Conservation (phyloP, 306 rosid genomes). For the Heteromeles arbutifolia region DNA sequence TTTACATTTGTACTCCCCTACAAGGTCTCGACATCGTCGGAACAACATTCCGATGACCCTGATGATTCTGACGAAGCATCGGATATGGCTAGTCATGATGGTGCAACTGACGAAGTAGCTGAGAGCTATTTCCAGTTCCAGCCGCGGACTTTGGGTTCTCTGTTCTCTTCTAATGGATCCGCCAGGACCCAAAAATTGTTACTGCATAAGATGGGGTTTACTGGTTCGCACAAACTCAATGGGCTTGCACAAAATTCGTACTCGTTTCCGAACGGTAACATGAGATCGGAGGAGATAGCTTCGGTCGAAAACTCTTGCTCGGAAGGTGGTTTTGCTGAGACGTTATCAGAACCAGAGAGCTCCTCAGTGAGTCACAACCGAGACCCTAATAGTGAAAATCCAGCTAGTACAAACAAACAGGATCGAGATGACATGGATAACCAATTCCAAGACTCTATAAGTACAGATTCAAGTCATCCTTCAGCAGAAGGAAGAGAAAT, state of each 20-base stretch:
- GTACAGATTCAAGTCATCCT: slow-evolving; percentile 19
- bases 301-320: slow-evolving; percentile 40
- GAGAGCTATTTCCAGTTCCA: slow-evolving; percentile 87
- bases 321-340: slow-evolving; percentile 26
- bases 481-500: slow-evolving; percentile 24
- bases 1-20: slow-evolving; percentile 84
- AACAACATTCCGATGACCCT: slow-evolving; percentile 52
- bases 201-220: slow-evolving; percentile 37
- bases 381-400: slow-evolving; percentile 21
- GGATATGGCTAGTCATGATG: slow-evolving; percentile 51
- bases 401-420: slow-evolving; percentile 14
- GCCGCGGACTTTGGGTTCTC: slow-evolving; percentile 78
- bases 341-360: slow-evolving; percentile 33
- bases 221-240: slow-evolving; percentile 42
- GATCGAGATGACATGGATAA: slow-evolving; percentile 23
- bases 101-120: slow-evolving; percentile 38
- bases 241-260: slow-evolving; percentile 34
- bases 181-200: slow-evolving; percentile 45
- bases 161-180: slow-evolving; percentile 66
- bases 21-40: slow-evolving; percentile 57
- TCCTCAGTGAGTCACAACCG: slow-evolving; percentile 28
- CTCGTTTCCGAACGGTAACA: slow-evolving; percentile 27
- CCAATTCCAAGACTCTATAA: slow-evolving; percentile 26
- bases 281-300: slow-evolving; percentile 25
- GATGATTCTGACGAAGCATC: slow-evolving; percentile 68